These are phyloP conservation scores for Triglochin maritima DNA, from an alignment of 106 monocot genomes.

Conservation along the genomic window DNA sequence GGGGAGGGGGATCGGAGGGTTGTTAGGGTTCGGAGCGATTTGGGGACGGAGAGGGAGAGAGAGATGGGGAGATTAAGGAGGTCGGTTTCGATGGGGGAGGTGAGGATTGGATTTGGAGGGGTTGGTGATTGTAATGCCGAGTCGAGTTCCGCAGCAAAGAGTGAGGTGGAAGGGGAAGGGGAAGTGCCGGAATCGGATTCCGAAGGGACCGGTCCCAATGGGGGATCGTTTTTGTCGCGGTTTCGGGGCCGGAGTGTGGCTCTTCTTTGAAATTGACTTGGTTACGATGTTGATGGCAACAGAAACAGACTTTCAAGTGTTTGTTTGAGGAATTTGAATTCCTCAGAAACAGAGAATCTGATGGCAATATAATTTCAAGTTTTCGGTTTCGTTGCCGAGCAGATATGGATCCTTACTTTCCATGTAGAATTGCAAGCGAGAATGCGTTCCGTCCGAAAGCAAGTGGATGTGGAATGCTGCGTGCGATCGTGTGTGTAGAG, in stretches of 20 bases:
- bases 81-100: neutral
- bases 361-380: neutral
- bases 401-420: too few species aligned
- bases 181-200: neutral
- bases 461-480: too few species aligned
- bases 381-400: neutral
- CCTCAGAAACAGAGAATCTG: too few species aligned
- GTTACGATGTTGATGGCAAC: neutral
- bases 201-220: neutral
- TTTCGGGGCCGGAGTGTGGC: neutral
- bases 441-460: too few species aligned
- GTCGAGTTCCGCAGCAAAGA: neutral
- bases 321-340: neutral
- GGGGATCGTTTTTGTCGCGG: neutral
- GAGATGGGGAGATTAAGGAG: neutral
- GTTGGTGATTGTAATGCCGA: neutral
- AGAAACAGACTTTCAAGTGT: neutral
- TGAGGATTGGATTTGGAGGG: neutral
- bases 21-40: neutral
- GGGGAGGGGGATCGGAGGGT: neutral
- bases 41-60: neutral
- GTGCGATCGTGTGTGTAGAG: too few species aligned
- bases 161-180: neutral
- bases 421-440: too few species aligned
- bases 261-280: neutral